Conservation (phyloP, 768 basidiomycete genomes). For the Lactifluus subvellereus region DNA sequence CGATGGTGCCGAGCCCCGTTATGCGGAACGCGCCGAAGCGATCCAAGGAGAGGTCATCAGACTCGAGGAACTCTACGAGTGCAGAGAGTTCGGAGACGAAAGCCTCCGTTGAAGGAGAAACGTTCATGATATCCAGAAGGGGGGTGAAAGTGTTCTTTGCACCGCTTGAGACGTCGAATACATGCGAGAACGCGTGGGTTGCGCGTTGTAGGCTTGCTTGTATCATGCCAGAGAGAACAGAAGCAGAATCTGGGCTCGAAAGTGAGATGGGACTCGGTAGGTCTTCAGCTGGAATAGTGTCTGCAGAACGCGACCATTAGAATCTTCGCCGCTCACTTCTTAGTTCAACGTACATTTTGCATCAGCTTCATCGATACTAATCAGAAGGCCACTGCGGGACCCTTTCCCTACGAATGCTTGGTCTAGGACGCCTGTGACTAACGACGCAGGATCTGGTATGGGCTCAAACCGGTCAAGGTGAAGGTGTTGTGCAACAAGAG, state of each 20-base stretch:
- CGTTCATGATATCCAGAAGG: constrained; percentile 39
- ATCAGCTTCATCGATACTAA: constrained; percentile 52
- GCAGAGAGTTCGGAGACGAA: constrained; percentile 42
- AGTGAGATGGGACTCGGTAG: constrained; percentile 46
- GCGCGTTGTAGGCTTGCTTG: constrained; percentile 57
- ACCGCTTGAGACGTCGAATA: constrained; percentile 37
- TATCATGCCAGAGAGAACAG: constrained; percentile 47
- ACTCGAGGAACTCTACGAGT: constrained; percentile 48
- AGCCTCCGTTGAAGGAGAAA: constrained; percentile 33
- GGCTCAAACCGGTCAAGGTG: constrained; percentile 63
- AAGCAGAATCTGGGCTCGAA: constrained; percentile 29
- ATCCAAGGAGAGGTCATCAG: constrained; percentile 37
- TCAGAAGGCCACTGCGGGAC: constrained; percentile 42
- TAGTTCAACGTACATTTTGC: constrained; percentile 42
- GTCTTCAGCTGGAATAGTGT: constrained; percentile 46
- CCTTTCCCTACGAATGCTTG: constrained; percentile 55
- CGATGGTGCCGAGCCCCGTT: constrained; percentile 44
- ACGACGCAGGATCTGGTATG: constrained; percentile 35
- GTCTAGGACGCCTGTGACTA: constrained; percentile 25
- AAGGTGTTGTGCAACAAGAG: constrained; percentile 60
- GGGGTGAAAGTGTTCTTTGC: constrained; percentile 30
- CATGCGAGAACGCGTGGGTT: constrained; percentile 46
- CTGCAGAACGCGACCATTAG: constrained; percentile 33
- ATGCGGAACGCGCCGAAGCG: constrained; percentile 62
- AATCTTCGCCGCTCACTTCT: not conserved